A percentile compares a stretch with the other conserved stretches of the same genome.
Evolutionary conservation across 306 rosid species (phyloP).

Genomic region (Rosa rugosa): DNA sequence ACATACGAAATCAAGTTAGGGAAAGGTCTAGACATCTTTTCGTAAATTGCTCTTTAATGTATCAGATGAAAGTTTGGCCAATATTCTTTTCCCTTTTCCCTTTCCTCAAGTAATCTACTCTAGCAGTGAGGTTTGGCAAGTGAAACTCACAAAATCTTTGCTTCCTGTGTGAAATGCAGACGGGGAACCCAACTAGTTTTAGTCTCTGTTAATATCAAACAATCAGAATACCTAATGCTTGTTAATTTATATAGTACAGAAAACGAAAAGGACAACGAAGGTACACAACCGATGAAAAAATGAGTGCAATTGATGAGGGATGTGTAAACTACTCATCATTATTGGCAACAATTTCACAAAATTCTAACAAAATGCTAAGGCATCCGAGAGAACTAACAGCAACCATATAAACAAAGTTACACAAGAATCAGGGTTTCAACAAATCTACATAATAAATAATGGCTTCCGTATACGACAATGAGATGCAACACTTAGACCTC

Average conservation of each 20-base stretch:
- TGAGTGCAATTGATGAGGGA: not conserved
- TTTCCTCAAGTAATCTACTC: not conserved
- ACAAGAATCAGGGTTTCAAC: slow-evolving; percentile 31
- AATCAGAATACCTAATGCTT: not conserved
- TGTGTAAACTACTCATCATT: slow-evolving; percentile 14
- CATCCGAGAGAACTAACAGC: slow-evolving; percentile 26
- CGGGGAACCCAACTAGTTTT: not conserved
- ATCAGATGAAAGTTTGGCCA: not conserved
- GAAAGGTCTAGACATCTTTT: not conserved
- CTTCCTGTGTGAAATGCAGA: not conserved
- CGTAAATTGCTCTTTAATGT: not conserved
- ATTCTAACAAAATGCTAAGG: slow-evolving; percentile 14
- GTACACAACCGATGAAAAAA: not conserved
- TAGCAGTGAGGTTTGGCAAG: not conserved
- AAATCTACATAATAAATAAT: slow-evolving; percentile 32
- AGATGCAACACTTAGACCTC: slow-evolving; percentile 10
- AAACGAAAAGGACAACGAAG: not conserved
- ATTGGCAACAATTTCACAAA: slow-evolving; percentile 26
- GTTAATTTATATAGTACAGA: not conserved
- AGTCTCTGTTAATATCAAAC: not conserved
- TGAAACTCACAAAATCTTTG: not conserved
- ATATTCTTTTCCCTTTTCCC: not conserved
- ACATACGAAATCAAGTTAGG: not conserved
- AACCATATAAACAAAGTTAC: slow-evolving; percentile 27
- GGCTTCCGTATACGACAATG: slow-evolving; percentile 11